phyloP scores from a whole-genome alignment of 257 asterid species.

The Solanum bulbocastanum region DNA sequence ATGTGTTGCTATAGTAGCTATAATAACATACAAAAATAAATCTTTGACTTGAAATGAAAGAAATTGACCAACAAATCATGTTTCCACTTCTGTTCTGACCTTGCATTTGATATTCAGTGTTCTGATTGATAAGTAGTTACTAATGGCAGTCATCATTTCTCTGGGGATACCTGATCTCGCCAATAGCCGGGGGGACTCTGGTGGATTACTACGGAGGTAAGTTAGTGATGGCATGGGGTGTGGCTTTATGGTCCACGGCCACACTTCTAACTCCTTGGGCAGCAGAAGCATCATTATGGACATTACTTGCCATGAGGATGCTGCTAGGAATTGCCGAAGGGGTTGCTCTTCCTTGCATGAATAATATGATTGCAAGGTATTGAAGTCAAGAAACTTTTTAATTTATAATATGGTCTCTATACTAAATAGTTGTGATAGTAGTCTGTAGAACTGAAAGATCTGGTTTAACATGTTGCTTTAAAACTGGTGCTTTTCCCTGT shows the following conservation, averaged over 20 bases:
- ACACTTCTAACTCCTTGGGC: conserved; percentile 98
- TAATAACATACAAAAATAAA: not conserved
- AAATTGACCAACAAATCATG: not conserved
- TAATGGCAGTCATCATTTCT: conserved; percentile 96
- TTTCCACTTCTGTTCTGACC: not conserved
- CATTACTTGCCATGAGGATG: conserved; percentile 69
- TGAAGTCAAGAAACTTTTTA: not conserved
- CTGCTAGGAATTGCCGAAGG: conserved; percentile 95
- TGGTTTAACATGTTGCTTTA: not conserved
- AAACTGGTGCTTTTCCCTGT: conserved; percentile 3
- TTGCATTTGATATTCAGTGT: not conserved
- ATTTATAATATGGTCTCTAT: not conserved
- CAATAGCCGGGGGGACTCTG: conserved; percentile 91
- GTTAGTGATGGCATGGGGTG: conserved; percentile 98
- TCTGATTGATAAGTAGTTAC: conserved; percentile 39
- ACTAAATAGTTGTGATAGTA: not conserved
- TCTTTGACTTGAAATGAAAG: not conserved
- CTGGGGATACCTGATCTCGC: conserved; percentile 98
- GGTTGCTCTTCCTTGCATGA: conserved; percentile 99
- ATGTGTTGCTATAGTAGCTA: not conserved
- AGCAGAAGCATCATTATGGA: conserved; percentile 61
- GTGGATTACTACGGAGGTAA: conserved; percentile 89
- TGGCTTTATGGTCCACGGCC: conserved; percentile 91
- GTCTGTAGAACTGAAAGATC: not conserved
- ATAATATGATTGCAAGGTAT: conserved; percentile 90